phyloP scores from a whole-genome alignment of 2,329 filamentous ascomycete genomes.

The Talaromyces sp. region DNA sequence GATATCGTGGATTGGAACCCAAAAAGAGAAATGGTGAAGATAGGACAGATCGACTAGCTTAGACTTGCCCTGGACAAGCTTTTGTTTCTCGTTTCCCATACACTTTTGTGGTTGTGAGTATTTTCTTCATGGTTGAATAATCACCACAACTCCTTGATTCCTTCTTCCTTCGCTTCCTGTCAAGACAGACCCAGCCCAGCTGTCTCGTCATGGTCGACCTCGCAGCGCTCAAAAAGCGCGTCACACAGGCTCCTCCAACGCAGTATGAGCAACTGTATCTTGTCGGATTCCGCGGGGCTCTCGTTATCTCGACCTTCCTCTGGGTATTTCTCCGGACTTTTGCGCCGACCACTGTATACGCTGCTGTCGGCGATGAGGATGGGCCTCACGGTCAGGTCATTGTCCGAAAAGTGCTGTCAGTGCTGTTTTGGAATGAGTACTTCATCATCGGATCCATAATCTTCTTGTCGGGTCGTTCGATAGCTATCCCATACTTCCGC shows the following conservation, averaged over 20 bases:
- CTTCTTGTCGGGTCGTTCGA: slow-evolving; percentile 40
- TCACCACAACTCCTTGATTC: not conserved
- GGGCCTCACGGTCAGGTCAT: slow-evolving; percentile 35
- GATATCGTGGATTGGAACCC: not conserved
- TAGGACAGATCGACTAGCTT: not conserved
- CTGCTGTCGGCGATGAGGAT: slow-evolving; percentile 28
- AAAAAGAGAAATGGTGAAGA: not conserved
- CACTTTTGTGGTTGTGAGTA: not conserved
- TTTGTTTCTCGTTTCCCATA: not conserved
- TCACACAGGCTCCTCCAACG: slow-evolving; percentile 11
- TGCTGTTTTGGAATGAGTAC: slow-evolving; percentile 43
- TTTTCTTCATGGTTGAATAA: not conserved
- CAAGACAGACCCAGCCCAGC: not conserved
- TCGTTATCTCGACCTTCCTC: slow-evolving; percentile 40
- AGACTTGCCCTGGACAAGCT: not conserved
- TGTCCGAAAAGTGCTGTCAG: slow-evolving; percentile 41
- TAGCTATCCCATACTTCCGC: slow-evolving; percentile 38
- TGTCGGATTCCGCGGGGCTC: slow-evolving; percentile 18
- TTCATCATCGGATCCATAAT: slow-evolving; percentile 45
- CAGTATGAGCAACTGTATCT: slow-evolving; percentile 33
- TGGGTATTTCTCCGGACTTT: slow-evolving; percentile 44
- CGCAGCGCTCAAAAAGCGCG: slow-evolving; percentile 6
- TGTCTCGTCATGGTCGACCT: not conserved
- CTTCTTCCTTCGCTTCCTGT: not conserved
- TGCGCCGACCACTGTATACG: slow-evolving; percentile 37